phyloP scores from a whole-genome alignment of 2,329 filamentous ascomycete species.

The Pseudocercospora vitis region DNA sequence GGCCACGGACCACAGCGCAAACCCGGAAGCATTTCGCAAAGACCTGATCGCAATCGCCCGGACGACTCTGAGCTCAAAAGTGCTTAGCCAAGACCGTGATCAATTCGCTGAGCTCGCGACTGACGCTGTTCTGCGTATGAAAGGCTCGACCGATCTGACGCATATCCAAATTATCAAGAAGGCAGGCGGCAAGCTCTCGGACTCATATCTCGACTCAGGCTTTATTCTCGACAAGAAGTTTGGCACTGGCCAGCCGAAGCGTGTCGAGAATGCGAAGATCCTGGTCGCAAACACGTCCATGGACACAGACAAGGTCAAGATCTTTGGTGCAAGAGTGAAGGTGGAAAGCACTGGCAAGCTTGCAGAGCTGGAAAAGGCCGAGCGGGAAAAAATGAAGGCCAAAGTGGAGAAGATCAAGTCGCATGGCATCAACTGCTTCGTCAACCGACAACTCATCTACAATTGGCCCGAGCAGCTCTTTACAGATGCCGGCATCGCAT shows the following conservation, averaged over 20 bases:
- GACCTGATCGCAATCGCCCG: slow-evolving; percentile 88
- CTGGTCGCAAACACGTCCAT: slow-evolving; percentile 96
- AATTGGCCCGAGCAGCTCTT: slow-evolving; percentile 99
- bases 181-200: slow-evolving; percentile 92
- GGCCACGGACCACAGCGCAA: slow-evolving; percentile 86
- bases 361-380: slow-evolving; percentile 96
- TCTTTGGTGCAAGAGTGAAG: slow-evolving; percentile 96
- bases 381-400: slow-evolving; percentile 98
- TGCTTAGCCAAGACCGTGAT: slow-evolving; percentile 87
- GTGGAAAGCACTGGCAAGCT: slow-evolving; percentile 94
- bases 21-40: slow-evolving; percentile 78
- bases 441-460: slow-evolving; percentile 98
- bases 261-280: slow-evolving; percentile 97
- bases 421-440: slow-evolving; percentile 99
- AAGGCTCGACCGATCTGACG: slow-evolving; percentile 87
- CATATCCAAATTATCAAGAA: slow-evolving; percentile 99
- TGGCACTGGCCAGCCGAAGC: slow-evolving; percentile 96
- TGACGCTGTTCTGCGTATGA: slow-evolving; percentile 86
- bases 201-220: slow-evolving; percentile 95
- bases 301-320: slow-evolving; percentile 99
- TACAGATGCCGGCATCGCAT: slow-evolving; percentile 94
- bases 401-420: slow-evolving; percentile 99
- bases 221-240: slow-evolving; percentile 99
- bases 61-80: slow-evolving; percentile 96
- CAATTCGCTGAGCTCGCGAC: slow-evolving; percentile 88